Evolutionary conservation across 768 basidiomycete species (phyloP).

Genomic region (Lentinula boryana): DNA sequence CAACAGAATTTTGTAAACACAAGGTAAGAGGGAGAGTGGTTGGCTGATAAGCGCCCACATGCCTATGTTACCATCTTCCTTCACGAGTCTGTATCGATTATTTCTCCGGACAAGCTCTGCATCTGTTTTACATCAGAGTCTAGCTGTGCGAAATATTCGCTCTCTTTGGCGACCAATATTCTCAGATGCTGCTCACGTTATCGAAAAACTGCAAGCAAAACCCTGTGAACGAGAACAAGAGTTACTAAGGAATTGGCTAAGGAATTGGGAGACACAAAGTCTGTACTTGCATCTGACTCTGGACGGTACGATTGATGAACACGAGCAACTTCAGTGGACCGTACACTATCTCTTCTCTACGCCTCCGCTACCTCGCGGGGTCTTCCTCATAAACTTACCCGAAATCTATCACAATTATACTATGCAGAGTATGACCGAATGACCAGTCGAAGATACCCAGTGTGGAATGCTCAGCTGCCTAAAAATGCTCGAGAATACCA

Average conservation of each 20-base stretch:
- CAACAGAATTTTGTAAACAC: too few relatives aligned
- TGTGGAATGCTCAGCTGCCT: conserved; percentile 32
- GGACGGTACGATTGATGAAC: neutral
- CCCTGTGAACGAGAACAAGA: conserved; percentile 20
- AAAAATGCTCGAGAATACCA: conserved; percentile 15
- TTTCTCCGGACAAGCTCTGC: conserved; percentile 51
- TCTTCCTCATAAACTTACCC: conserved; percentile 50
- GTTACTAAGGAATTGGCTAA: conserved; percentile 35
- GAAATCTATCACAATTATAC: conserved; percentile 42
- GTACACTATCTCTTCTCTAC: conserved; percentile 55
- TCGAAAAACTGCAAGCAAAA: conserved; percentile 30
- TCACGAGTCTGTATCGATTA: conserved; percentile 57
- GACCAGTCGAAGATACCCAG: conserved; percentile 15
- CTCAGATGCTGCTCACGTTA: conserved; percentile 39
- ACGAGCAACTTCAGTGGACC: conserved; percentile 45
- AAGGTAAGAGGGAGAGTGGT: too few relatives aligned
- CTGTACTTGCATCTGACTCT: conserved; percentile 9
- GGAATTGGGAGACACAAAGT: conserved; percentile 54
- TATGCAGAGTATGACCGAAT: conserved; percentile 27
- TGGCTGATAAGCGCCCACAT: neutral
- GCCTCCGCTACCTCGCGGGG: conserved; percentile 61
- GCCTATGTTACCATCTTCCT: conserved; percentile 13
- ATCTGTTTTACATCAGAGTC: conserved; percentile 48
- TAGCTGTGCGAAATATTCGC: conserved; percentile 37
- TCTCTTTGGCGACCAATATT: conserved; percentile 51